phyloP scores from a whole-genome alignment of 2,329 filamentous ascomycete species.

The Arthrobotrys musiformis region DNA sequence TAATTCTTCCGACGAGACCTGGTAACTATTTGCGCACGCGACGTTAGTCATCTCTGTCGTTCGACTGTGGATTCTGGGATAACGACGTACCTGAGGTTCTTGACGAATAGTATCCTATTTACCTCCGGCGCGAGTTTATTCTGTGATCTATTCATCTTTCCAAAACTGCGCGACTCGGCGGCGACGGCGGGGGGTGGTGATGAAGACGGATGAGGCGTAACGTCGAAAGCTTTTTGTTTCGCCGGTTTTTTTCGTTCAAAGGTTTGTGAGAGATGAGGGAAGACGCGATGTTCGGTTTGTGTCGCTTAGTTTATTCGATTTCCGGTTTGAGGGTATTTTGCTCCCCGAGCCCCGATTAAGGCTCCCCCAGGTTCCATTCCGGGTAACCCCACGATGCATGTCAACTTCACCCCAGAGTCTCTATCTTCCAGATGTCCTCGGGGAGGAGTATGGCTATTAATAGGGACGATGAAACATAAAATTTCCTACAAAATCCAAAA shows the following conservation, averaged over 20 bases:
- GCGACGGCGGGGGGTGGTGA: not conserved
- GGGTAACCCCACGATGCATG: not conserved
- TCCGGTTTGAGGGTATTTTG: constrained; percentile 10
- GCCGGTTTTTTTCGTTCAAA: constrained; percentile 1
- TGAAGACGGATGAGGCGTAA: not conserved
- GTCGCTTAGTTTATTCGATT: constrained; percentile 45
- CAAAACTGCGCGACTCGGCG: constrained; percentile 59
- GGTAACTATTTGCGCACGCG: constrained; percentile 75
- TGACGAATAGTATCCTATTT: constrained; percentile 99
- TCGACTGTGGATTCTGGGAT: not conserved
- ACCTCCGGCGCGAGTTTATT: constrained; percentile 99
- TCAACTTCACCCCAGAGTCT: not conserved
- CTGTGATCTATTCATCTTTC: constrained; percentile 87
- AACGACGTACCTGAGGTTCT: constrained; percentile 88
- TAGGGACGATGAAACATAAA: not conserved
- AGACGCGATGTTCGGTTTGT: constrained; percentile 36
- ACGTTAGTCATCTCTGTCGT: constrained; percentile 7
- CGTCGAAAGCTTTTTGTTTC: not conserved
- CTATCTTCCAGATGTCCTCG: not conserved
- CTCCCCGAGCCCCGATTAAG: not conserved
- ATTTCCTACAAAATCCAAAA: not conserved
- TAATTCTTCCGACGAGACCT: constrained; percentile 96
- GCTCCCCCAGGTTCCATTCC: not conserved
- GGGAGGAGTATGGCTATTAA: not conserved
- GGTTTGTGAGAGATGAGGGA: constrained; percentile 18